Conservation (phyloP, 768 basidiomycete species). For the Phaeotremella skinneri region DNA sequence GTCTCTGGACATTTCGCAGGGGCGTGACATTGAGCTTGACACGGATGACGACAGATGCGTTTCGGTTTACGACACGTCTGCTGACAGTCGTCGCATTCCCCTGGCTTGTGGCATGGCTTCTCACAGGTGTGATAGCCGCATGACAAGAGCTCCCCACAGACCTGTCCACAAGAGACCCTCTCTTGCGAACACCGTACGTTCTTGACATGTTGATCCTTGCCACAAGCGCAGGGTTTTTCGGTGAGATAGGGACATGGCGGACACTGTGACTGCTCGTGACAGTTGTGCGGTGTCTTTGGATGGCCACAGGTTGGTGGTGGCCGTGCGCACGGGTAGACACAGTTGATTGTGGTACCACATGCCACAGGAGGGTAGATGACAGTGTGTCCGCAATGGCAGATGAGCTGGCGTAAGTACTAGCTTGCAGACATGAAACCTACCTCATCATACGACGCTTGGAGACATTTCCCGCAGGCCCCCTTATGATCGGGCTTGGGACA, state of each 20-base stretch:
- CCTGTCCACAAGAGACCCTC: constrained; percentile 77
- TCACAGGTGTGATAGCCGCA: constrained; percentile 92
- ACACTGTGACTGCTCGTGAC: constrained; percentile 74
- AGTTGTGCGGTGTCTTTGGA: constrained; percentile 69
- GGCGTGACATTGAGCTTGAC: constrained; percentile 77
- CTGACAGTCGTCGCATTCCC: constrained; percentile 73
- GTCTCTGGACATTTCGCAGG: constrained; percentile 79
- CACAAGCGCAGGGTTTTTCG: constrained; percentile 78
- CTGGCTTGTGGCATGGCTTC: constrained; percentile 69
- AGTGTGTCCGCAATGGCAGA: constrained; percentile 83
- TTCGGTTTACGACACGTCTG: constrained; percentile 81
- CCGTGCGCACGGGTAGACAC: constrained; percentile 73
- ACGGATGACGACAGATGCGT: constrained; percentile 78
- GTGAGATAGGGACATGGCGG: constrained; percentile 85
- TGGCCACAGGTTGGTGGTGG: constrained; percentile 78
- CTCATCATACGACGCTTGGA: constrained; percentile 90
- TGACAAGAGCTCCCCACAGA: constrained; percentile 70
- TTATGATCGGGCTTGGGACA: constrained; percentile 80
- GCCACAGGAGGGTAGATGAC: constrained; percentile 71
- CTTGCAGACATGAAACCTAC: constrained; percentile 51
- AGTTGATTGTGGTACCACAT: constrained; percentile 59
- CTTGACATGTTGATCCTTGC: constrained; percentile 68
- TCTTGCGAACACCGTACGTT: constrained; percentile 84
- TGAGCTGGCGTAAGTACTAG: constrained; percentile 55
- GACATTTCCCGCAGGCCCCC: constrained; percentile 75